Conservation (phyloP, 176 grass and related monocot species). For the Eragrostis curvula region DNA sequence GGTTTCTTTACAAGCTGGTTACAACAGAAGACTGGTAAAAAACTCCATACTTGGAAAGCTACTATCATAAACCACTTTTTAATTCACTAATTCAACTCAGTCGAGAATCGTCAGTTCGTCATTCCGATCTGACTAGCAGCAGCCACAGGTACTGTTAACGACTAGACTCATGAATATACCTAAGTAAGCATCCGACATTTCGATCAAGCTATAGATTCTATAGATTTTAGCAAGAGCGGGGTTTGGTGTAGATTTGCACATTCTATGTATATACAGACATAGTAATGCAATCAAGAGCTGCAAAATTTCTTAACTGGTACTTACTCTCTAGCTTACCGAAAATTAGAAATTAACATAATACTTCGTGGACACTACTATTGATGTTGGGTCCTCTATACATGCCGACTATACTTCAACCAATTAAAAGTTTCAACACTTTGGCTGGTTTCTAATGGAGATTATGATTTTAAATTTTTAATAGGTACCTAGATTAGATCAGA, state of each 20-base stretch:
- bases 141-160: too few relatives aligned
- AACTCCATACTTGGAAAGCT: background rate
- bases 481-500: background rate
- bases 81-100: background rate
- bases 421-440: background rate
- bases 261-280: background rate
- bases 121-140: background rate
- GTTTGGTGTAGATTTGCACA: background rate
- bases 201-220: background rate
- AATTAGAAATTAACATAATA: too few relatives aligned
- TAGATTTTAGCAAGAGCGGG: background rate
- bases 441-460: background rate
- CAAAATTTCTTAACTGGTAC: background rate
- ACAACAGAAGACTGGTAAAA: background rate
- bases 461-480: background rate
- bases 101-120: background rate
- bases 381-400: background rate
- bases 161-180: background rate
- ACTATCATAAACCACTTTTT: background rate
- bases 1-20: constrained; percentile 4
- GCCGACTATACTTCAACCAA: background rate
- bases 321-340: too few relatives aligned
- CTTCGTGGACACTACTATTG: too few relatives aligned
- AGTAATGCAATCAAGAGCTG: background rate
- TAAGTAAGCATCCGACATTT: background rate